Conservation (phyloP, 306 rosid genomes). For the Rosa rugosa region DNA sequence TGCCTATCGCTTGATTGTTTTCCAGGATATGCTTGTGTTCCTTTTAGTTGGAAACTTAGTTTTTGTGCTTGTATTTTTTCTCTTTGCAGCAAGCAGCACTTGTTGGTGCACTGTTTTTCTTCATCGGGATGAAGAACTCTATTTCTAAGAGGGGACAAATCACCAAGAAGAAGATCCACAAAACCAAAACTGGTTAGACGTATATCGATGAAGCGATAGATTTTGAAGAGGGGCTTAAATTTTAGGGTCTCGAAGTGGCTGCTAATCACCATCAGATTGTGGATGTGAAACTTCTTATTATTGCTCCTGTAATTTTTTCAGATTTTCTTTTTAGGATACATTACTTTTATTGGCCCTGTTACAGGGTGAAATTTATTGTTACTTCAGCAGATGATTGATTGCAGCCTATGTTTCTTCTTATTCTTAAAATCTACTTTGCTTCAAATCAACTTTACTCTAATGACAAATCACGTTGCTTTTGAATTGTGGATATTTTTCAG, state of each 20-base stretch:
- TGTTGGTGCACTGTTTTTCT: slow-evolving; percentile 81
- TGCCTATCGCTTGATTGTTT: background rate
- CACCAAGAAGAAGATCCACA: slow-evolving; percentile 71
- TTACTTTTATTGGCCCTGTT: slow-evolving; percentile 9
- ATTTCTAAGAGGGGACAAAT: slow-evolving; percentile 58
- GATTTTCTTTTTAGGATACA: slow-evolving; percentile 12
- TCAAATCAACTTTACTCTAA: background rate
- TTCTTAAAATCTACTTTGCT: background rate
- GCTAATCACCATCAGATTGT: slow-evolving; percentile 11
- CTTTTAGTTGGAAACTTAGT: slow-evolving; percentile 4
- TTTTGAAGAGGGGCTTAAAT: slow-evolving; percentile 12
- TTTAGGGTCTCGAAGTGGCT: slow-evolving; percentile 26
- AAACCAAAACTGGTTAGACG: slow-evolving; percentile 57
- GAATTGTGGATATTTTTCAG: background rate
- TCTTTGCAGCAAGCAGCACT: slow-evolving; percentile 59
- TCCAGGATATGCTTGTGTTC: slow-evolving; percentile 2
- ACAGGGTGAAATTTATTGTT: slow-evolving; percentile 23
- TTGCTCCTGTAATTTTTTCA: slow-evolving; percentile 14
- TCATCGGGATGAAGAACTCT: slow-evolving; percentile 75
- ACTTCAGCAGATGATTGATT: background rate
- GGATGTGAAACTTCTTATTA: slow-evolving; percentile 15
- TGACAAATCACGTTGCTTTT: background rate
- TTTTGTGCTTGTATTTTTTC: slow-evolving; percentile 2
- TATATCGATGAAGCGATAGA: slow-evolving; percentile 17
- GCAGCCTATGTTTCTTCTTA: slow-evolving; percentile 1